Evolutionary conservation across 2,329 filamentous ascomycete genomes (phyloP), one percentile per base, ranked within the genome.

Genomic region (Dryadomyces quercivorus): DNA sequence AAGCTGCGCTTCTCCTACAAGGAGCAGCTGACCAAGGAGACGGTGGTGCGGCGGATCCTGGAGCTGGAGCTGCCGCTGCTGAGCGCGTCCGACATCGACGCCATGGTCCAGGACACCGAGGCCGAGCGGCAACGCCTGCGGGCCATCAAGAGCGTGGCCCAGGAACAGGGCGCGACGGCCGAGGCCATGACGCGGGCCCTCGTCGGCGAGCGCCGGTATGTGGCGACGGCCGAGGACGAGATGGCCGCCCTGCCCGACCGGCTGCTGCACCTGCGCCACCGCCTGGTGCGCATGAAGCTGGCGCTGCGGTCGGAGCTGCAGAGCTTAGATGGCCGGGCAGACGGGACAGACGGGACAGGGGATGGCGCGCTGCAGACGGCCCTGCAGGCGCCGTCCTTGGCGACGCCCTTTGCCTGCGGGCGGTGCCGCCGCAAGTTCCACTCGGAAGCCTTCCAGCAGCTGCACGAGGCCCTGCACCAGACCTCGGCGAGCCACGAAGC

Each of bases 21-120:
- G 62, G 93, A 98, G 70, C 93, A 97, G 74, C 90, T 97, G 59
- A 97, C 92, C 47, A 98, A 97, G 71, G 93, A 98, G 68, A 95
- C 95, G 65, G 97, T 96, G 69, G 84, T 98, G 54, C 88, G 90
- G 61, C 85, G 88, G 59, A 94, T 97, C 62, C 89, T 94, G 16
- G 89, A 88, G 59, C 88, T 95, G 59, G 89, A 91, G 50, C 93
- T 92, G 0, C 76, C 91, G 16, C 85, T 97, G 48, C 87, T 95
- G 56, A 85, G 85, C 44, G 81, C 84, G 46, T 79, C 84, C 62
- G 91, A 97, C 65, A 97, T 96, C 65, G 72, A 85, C 50, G 82
- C 84, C 55, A 71, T 95, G 22, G 88, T 93, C 65, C 74, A 70
- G 61, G 74, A 78, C 55, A 84, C 88, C 57, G 72, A 58, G 16